Conservation (phyloP, 2,329 filamentous ascomycete genomes). For the Reticulascus tulasneorum region DNA sequence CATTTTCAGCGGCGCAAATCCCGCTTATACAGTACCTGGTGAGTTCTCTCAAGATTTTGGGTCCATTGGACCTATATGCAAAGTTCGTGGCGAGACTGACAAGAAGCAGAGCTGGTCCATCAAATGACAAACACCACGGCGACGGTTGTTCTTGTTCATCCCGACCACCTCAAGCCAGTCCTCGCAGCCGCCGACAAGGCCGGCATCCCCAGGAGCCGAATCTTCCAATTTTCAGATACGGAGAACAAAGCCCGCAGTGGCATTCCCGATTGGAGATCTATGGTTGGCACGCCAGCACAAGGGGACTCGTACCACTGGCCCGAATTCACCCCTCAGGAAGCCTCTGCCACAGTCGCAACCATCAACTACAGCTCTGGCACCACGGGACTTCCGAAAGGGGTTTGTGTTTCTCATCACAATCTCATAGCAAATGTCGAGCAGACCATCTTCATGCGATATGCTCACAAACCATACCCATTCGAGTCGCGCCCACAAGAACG, state of each 20-base stretch:
- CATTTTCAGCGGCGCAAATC: constrained; percentile 52
- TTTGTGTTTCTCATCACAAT: constrained; percentile 45
- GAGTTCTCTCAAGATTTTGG: constrained; percentile 10
- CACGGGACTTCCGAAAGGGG: constrained; percentile 48
- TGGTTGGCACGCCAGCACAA: constrained; percentile 29
- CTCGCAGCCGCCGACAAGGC: constrained; percentile 38
- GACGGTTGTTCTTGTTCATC: constrained; percentile 47
- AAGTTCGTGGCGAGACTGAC: constrained; percentile 4
- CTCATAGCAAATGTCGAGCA: constrained; percentile 48
- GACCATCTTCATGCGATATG: constrained; percentile 40
- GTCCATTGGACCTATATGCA: not conserved
- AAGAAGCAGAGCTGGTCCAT: constrained; percentile 39
- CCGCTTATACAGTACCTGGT: constrained; percentile 45
- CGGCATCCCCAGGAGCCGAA: constrained; percentile 33
- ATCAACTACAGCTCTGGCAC: constrained; percentile 51
- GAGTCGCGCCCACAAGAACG: constrained; percentile 37
- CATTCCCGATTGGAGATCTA: constrained; percentile 36
- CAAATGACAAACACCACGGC: constrained; percentile 48
- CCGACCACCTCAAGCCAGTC: constrained; percentile 36
- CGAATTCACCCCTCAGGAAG: constrained; percentile 28
- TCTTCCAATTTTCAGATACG: constrained; percentile 46
- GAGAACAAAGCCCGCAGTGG: constrained; percentile 23
- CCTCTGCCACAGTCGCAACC: constrained; percentile 31
- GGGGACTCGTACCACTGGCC: constrained; percentile 37
- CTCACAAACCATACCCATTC: constrained; percentile 29